Percentiles rank a stretch among this genome's conserved stretches.
Conservation (phyloP, 352 stramenopile genomes). For the Phytophthora uliginosa region DNA sequence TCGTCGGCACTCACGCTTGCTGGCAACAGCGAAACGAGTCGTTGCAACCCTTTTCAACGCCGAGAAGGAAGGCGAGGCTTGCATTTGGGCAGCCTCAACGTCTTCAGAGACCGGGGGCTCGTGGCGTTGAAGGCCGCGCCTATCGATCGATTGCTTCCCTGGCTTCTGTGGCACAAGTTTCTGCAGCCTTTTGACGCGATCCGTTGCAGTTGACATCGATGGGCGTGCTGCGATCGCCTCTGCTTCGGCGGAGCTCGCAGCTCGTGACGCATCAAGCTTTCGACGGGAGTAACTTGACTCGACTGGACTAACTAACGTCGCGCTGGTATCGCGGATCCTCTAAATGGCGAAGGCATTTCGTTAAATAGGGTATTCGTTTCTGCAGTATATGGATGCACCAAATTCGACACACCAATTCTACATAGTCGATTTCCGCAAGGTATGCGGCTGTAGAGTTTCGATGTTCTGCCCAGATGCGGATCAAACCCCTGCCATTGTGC, state of each 20-base stretch:
- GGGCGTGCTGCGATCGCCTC: not conserved
- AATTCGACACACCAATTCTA: not conserved
- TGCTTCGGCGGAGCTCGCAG: conserved; percentile 2
- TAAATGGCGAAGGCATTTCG: not conserved
- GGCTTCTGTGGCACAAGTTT: not conserved
- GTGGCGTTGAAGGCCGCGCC: conserved; percentile 9
- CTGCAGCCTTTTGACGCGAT: not conserved
- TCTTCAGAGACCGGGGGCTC: not conserved
- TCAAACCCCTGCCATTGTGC: too few relatives aligned
- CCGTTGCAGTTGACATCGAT: not conserved
- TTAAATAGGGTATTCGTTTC: not conserved
- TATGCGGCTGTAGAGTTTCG: not conserved
- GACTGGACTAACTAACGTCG: not conserved
- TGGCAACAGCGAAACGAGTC: conserved; percentile 25
- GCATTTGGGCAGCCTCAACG: conserved; percentile 12
- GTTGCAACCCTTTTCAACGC: conserved; percentile 19
- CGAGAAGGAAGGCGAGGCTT: conserved; percentile 2
- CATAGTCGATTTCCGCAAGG: not conserved
- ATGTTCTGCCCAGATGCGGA: not conserved
- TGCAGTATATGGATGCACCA: not conserved
- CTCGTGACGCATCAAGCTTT: conserved; percentile 14
- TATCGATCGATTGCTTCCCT: conserved; percentile 2
- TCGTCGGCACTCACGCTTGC: conserved; percentile 1
- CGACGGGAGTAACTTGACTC: conserved; percentile 14
- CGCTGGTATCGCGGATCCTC: not conserved